Conservation (phyloP, 2,329 filamentous ascomycete species). For the Polychaeton citri region DNA sequence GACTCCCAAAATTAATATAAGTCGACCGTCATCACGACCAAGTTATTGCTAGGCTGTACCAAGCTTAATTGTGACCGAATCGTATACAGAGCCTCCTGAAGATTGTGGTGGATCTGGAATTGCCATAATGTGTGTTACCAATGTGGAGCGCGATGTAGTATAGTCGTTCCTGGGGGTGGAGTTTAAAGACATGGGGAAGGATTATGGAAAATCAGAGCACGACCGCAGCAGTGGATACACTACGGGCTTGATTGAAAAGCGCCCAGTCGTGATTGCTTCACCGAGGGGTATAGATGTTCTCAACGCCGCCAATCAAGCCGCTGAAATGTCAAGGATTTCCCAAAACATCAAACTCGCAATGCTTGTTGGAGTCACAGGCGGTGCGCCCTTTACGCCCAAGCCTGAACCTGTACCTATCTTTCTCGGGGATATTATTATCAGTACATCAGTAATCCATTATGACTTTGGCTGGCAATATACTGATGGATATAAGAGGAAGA, state of each 20-base stretch:
- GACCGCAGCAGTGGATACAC: conserved; percentile 12
- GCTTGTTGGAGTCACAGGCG: conserved; percentile 13
- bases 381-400: conserved; percentile 2
- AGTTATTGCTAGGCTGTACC: neutral
- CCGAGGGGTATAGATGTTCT: conserved; percentile 7
- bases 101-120: conserved; percentile 6
- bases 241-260: conserved; percentile 7
- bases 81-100: neutral
- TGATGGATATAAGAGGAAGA: conserved; percentile 11
- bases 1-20: neutral
- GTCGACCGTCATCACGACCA: neutral
- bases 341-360: conserved; percentile 7
- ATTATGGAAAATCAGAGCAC: conserved; percentile 4
- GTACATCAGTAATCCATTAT: conserved; percentile 14
- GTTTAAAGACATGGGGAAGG: conserved; percentile 4
- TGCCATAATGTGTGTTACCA: conserved; percentile 10
- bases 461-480: conserved; percentile 18
- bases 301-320: conserved; percentile 5
- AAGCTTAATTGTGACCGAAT: neutral
- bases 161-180: conserved; percentile 2
- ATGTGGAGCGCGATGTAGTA: conserved; percentile 8
- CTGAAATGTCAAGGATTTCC: conserved; percentile 8
- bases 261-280: conserved; percentile 9
- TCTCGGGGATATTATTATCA: conserved; percentile 22
- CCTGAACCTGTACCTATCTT: conserved; percentile 10